A percentile compares a stretch with the other conserved stretches of the same genome.
These are phyloP conservation scores for Triangularia verruculosa DNA, from an alignment of 2,329 filamentous ascomycete species.

Conservation along the genomic window DNA sequence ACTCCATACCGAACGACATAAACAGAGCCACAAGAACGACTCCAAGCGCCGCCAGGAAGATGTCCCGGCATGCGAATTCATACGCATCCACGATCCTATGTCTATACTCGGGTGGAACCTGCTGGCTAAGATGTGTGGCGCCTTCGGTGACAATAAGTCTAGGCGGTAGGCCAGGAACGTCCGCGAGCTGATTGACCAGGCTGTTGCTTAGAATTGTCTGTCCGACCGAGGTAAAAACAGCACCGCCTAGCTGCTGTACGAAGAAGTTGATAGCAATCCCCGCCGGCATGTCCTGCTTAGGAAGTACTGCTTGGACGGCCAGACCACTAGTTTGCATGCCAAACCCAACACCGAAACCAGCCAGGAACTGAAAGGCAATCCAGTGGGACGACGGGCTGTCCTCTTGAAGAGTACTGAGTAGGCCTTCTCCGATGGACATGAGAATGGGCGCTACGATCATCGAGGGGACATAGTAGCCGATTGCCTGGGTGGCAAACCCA, in stretches of 20 bases:
- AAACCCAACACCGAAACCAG: constrained; percentile 57
- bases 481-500: constrained; percentile 47
- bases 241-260: constrained; percentile 56
- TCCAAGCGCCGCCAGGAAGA: constrained; percentile 61
- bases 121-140: constrained; percentile 57
- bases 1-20: constrained; percentile 59
- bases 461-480: constrained; percentile 59
- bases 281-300: constrained; percentile 50
- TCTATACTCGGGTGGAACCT: constrained; percentile 50
- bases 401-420: constrained; percentile 55
- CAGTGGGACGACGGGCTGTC: constrained; percentile 48
- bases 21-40: constrained; percentile 55
- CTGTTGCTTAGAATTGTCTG: constrained; percentile 52
- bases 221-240: constrained; percentile 56
- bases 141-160: constrained; percentile 45
- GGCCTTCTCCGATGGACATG: constrained; percentile 52
- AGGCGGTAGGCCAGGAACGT: constrained; percentile 43
- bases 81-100: constrained; percentile 59
- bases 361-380: constrained; percentile 59
- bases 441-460: constrained; percentile 52
- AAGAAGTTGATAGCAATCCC: constrained; percentile 58
- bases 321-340: constrained; percentile 58
- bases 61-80: constrained; percentile 59
- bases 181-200: constrained; percentile 39
- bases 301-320: constrained; percentile 54